Evolutionary conservation across 495 filamentous ascomycete species (phyloP), one percentile per base, ranked within the genome.

Genomic region (Tuber brumale): DNA sequence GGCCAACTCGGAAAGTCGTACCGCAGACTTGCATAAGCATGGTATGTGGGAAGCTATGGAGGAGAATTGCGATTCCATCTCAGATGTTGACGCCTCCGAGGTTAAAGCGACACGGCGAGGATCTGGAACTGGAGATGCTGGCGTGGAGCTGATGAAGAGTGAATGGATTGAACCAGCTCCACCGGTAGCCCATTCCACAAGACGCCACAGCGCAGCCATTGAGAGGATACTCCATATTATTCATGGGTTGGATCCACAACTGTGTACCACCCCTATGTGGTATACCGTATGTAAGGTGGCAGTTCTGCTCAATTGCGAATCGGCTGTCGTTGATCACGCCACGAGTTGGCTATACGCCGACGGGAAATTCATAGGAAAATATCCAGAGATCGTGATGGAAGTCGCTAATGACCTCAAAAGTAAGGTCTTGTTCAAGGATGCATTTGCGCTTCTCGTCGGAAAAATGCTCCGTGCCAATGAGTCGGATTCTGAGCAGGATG

Each of bases 261-360:
- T 82, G 45, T 70, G 78, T 70, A 80, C 80, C 31, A 75, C 79
- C 0, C 74, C 79, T 1, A 82, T 81, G 80, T 82, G 80, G 80
- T 82, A 82, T 69, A 82, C 80, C 18, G 74, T 82, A 6, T 72
- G 78, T 61, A 81, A 76, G 39, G 76, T 79, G 44, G 76, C 79
- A 3, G 19, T 81, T 23, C 70, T 77, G 45, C 66, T 82, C 39
- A 74, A 76, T 71, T 78, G 75, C 48, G 57, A 70, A 44, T 27
- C 51, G 3, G 37, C 74, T 9, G 71, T 87, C 27, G 81, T 80
- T 69, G 84, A 83, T 37, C 84, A 84, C 21, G 84, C 88, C 72
- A 66, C 86, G 16, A 81, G 83, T 18, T 89, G 88, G 88, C 79
- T 89, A 66, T 88, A 85, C 57, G 82, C 74, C 9, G 89, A 89